A percentile compares a stretch with the other conserved stretches of the same genome.
Evolutionary conservation across 2,329 filamentous ascomycete genomes (phyloP).

Genomic region (Didymella exigua): DNA sequence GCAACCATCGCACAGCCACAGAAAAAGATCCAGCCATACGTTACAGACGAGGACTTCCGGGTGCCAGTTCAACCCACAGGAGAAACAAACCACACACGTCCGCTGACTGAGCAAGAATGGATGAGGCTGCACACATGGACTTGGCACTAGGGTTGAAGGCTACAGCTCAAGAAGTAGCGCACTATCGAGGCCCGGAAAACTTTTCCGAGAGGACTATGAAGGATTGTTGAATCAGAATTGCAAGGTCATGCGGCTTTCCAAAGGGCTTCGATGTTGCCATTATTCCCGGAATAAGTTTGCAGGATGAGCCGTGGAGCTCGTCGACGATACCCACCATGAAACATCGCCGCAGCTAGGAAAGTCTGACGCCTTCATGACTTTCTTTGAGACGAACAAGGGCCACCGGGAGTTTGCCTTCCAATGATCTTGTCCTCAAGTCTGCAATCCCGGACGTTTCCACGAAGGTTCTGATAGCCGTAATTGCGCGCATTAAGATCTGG

Average conservation of each 20-base stretch:
- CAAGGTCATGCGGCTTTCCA: background rate
- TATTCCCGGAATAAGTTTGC: background rate
- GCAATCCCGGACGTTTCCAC: slow-evolving; percentile 21
- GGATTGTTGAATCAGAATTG: background rate
- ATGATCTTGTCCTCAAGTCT: slow-evolving; percentile 14
- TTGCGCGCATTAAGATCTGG: slow-evolving; percentile 36
- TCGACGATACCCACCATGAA: background rate
- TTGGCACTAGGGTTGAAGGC: background rate
- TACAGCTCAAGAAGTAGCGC: background rate
- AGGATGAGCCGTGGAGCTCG: background rate
- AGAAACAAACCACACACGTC: slow-evolving; percentile 4
- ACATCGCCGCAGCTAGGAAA: background rate
- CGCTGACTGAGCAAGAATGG: slow-evolving; percentile 13
- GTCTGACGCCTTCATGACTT: background rate
- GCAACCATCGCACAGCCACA: background rate
- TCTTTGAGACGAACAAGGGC: slow-evolving; percentile 18
- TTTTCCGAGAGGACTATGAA: background rate
- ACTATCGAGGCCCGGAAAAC: background rate
- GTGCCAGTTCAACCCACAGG: background rate
- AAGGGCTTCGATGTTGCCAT: background rate
- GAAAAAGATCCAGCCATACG: slow-evolving; percentile 15
- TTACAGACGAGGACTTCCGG: slow-evolving; percentile 16
- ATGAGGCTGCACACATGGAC: slow-evolving; percentile 12
- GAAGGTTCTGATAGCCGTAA: slow-evolving; percentile 29
- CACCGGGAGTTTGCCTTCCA: slow-evolving; percentile 16